phyloP scores from a whole-genome alignment of 345 rosid species.

The Syzygium grande region DNA sequence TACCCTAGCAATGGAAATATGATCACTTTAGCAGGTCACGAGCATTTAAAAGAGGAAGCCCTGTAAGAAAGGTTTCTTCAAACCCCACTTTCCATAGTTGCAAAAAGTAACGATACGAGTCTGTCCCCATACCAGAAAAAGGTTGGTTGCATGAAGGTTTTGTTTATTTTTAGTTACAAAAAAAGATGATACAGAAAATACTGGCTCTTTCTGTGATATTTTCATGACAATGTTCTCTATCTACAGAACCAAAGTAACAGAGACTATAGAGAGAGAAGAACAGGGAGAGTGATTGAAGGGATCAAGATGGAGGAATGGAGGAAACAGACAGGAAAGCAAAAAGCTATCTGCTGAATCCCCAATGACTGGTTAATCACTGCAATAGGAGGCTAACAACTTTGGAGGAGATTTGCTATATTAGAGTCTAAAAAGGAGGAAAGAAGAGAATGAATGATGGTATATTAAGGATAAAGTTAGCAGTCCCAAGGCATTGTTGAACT shows the following conservation, averaged over 20 bases:
- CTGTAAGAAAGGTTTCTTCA: not conserved
- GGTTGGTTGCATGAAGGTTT: not conserved
- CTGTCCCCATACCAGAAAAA: not conserved
- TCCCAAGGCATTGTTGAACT: not conserved
- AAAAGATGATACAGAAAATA: not conserved
- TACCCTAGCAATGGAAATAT: not conserved
- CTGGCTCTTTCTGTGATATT: not conserved
- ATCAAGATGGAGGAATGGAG: not conserved
- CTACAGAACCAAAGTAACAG: not conserved
- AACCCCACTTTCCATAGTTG: not conserved
- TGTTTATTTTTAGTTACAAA: not conserved
- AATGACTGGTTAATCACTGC: not conserved
- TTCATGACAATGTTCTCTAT: not conserved
- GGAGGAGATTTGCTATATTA: not conserved
- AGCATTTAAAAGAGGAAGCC: not conserved
- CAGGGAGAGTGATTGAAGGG: not conserved
- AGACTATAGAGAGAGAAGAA: not conserved
- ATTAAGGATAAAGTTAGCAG: not conserved
- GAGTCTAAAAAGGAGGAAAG: not conserved
- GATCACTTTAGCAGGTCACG: not conserved
- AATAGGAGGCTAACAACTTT: not conserved
- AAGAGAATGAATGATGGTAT: not conserved
- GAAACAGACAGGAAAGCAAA: not conserved
- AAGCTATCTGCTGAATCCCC: not conserved
- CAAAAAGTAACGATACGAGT: not conserved